Evolutionary conservation across 495 filamentous ascomycete genomes (phyloP).

Genomic region (Chaetomium tenue): DNA sequence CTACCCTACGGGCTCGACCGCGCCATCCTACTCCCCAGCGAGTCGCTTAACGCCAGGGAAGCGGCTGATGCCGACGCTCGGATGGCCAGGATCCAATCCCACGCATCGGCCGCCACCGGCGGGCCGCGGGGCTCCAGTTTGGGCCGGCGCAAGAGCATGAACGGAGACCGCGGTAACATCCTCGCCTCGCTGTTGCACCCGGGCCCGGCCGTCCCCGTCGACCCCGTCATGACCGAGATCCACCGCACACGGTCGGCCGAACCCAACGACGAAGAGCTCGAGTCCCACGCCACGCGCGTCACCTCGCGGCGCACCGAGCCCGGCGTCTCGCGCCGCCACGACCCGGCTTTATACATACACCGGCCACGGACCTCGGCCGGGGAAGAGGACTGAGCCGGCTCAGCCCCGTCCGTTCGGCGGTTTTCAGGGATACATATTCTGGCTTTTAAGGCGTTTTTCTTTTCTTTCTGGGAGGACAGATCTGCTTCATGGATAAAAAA

Average conservation of each 20-base stretch:
- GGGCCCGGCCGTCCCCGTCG: conserved; percentile 33
- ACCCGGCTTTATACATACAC: background rate
- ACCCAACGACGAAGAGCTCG: conserved; percentile 10
- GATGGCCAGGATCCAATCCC: conserved; percentile 56
- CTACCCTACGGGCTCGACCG: conserved; percentile 89
- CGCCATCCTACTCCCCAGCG: conserved; percentile 80
- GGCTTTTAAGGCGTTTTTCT: conserved; percentile 5
- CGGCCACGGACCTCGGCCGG: conserved; percentile 11
- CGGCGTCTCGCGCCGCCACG: background rate
- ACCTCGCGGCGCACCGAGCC: conserved; percentile 23
- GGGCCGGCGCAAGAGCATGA: conserved; percentile 28
- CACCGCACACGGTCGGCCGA: conserved; percentile 21
- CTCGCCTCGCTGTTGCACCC: conserved; percentile 42
- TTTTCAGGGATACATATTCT: conserved; percentile 11
- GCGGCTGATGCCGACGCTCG: conserved; percentile 56
- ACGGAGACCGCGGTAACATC: conserved; percentile 35
- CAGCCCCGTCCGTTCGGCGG: too few species aligned
- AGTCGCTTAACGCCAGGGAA: conserved; percentile 70
- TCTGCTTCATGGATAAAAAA: background rate
- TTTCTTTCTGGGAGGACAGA: background rate
- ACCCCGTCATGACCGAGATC: conserved; percentile 7
- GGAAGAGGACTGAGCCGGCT: background rate
- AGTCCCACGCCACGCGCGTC: conserved; percentile 21
- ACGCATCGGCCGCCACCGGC: conserved; percentile 44
- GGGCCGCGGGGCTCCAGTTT: conserved; percentile 25